These are phyloP conservation scores for Neolentinus lepideus DNA, from an alignment of 1,284 basidiomycete species.

Conservation along the genomic window DNA sequence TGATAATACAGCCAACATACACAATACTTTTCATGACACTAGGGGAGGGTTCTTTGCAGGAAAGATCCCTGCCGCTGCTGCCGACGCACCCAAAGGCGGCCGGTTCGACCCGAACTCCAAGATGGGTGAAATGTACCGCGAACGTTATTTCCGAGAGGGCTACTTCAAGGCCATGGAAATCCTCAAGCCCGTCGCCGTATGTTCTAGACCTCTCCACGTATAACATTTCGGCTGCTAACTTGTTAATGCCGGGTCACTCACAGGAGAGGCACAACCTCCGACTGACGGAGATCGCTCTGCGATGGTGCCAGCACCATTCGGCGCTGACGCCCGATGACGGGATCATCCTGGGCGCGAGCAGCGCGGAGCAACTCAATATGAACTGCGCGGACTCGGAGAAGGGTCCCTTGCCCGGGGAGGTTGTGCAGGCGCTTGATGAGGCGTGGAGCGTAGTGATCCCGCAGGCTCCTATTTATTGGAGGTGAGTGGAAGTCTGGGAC, in stretches of 20 bases:
- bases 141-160: conserved; percentile 34
- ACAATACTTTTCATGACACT: background rate
- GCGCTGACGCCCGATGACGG: conserved; percentile 31
- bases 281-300: conserved; percentile 35
- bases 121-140: conserved; percentile 31
- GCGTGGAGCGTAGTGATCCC: conserved; percentile 38
- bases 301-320: conserved; percentile 41
- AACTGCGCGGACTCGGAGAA: conserved; percentile 33
- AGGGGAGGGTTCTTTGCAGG: conserved; percentile 40
- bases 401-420: conserved; percentile 42
- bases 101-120: conserved; percentile 25
- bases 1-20: background rate
- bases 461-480: conserved; percentile 42
- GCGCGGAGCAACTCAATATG: conserved; percentile 28
- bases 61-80: conserved; percentile 28
- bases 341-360: conserved; percentile 33
- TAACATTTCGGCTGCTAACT: background rate
- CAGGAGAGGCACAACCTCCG: conserved; percentile 33
- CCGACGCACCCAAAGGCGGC: conserved; percentile 20
- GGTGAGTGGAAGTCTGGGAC: conserved; percentile 17
- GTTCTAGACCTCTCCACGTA: conserved; percentile 6
- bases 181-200: conserved; percentile 29
- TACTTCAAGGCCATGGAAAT: conserved; percentile 39
- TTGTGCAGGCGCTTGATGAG: conserved; percentile 43
- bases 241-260: background rate